Conservation (phyloP, 768 basidiomycete genomes). For the Basidioascus undulatus region DNA sequence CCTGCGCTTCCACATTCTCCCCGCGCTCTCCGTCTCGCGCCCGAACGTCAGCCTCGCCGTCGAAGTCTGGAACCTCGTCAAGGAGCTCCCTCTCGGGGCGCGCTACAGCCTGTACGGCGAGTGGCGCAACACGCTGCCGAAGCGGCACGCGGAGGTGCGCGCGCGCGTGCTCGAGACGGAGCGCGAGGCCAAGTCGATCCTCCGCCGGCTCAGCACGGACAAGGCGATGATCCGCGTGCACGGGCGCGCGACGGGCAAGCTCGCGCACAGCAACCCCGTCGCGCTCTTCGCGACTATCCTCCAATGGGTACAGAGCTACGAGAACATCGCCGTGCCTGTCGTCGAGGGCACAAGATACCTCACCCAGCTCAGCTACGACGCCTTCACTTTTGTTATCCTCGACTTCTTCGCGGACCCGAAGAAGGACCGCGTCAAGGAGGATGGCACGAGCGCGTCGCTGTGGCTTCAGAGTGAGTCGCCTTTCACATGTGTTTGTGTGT, state of each 20-base stretch:
- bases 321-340: constrained; percentile 71
- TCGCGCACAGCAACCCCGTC: constrained; percentile 81
- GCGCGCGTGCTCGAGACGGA: constrained; percentile 64
- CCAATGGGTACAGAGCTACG: constrained; percentile 85
- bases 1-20: constrained; percentile 55
- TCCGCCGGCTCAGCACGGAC: constrained; percentile 32
- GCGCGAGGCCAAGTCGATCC: constrained; percentile 63
- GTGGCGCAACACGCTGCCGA: constrained; percentile 56
- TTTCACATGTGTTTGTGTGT: constrained; percentile 10
- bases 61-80: constrained; percentile 77
- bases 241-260: constrained; percentile 68
- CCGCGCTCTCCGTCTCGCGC: constrained; percentile 59
- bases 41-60: constrained; percentile 71
- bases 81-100: constrained; percentile 45
- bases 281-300: constrained; percentile 74
- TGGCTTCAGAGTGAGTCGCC: constrained; percentile 66
- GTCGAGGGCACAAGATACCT: constrained; percentile 72
- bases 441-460: constrained; percentile 69
- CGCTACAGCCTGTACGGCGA: constrained; percentile 90
- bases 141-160: constrained; percentile 50
- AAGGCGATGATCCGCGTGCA: constrained; percentile 65
- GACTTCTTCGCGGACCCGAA: constrained; percentile 64
- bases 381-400: constrained; percentile 63
- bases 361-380: constrained; percentile 83
- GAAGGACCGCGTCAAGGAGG: constrained; percentile 63